phyloP scores from a whole-genome alignment of 129 eudicot genomes.

The Saposhnikovia divaricata region DNA sequence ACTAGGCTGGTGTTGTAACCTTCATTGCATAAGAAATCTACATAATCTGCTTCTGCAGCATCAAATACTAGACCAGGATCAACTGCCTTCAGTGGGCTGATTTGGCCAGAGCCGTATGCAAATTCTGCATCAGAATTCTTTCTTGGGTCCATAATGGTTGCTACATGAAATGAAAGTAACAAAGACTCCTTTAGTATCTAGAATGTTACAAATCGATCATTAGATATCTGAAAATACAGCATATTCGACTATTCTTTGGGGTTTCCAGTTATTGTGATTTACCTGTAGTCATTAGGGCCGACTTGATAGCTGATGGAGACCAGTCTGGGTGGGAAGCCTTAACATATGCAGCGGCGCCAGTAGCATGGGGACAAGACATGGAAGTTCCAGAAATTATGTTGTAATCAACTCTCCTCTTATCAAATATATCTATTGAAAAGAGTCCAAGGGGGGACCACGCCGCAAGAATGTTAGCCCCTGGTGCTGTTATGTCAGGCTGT shows the following conservation, averaged over 20 bases:
- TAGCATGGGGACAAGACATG: conserved; percentile 37
- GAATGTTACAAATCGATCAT: neutral
- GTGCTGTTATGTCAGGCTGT: conserved; percentile 36
- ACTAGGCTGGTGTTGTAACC: conserved; percentile 21
- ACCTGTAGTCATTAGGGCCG: conserved; percentile 34
- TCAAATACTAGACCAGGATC: conserved; percentile 28
- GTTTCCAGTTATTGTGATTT: neutral
- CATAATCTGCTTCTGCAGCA: conserved; percentile 22
- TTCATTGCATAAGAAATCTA: conserved; percentile 19
- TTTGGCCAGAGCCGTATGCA: conserved; percentile 25
- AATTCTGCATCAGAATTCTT: conserved; percentile 22
- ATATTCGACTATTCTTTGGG: neutral
- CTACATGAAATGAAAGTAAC: neutral
- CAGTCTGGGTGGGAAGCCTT: conserved; percentile 27
- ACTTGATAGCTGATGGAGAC: conserved; percentile 34
- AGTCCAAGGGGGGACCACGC: conserved; percentile 29
- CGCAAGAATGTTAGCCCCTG: conserved; percentile 32
- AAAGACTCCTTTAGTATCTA: neutral
- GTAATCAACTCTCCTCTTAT: conserved; percentile 8
- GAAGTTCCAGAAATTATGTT: conserved; percentile 35
- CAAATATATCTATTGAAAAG: conserved; percentile 1
- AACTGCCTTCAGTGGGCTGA: conserved; percentile 19
- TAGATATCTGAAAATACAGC: neutral
- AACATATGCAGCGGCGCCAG: conserved; percentile 23
- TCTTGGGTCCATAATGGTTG: conserved; percentile 21